A percentile compares a stretch with the other conserved stretches of the same genome.
Conservation (phyloP, 2,329 filamentous ascomycete genomes). For the Epichloe aotearoae region DNA sequence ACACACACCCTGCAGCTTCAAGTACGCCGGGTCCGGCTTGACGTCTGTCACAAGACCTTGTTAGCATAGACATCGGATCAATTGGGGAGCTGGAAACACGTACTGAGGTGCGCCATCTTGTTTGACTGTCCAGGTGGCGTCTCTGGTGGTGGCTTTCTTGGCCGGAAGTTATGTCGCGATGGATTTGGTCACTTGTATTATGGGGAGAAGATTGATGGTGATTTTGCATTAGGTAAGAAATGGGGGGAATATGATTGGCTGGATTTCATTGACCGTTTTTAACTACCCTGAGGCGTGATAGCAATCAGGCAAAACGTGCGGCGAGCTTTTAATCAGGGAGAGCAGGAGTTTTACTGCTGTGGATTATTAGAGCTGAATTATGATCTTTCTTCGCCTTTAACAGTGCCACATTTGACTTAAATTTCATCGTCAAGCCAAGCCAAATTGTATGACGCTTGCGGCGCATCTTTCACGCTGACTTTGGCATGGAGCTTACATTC, state of each 20-base stretch:
- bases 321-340: no score
- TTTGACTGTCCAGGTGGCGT: constrained; percentile 12
- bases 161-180: constrained; percentile 10
- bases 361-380: no score
- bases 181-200: background rate
- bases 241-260: background rate
- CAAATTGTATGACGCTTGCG: no score
- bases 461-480: no score
- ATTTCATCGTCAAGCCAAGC: no score
- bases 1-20: constrained; percentile 27
- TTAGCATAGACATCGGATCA: constrained; percentile 13
- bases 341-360: no score
- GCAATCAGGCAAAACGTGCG: no score
- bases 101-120: constrained; percentile 29
- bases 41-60: constrained; percentile 17
- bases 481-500: no score
- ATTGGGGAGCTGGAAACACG: constrained; percentile 1
- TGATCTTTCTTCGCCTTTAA: no score
- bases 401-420: no score
- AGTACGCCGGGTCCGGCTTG: constrained; percentile 28
- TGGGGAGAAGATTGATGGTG: background rate
- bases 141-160: constrained; percentile 10
- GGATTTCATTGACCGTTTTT: background rate
- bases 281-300: background rate
- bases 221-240: constrained; percentile 6